Conservation (phyloP, 345 rosid species). For the Murraya paniculata region DNA sequence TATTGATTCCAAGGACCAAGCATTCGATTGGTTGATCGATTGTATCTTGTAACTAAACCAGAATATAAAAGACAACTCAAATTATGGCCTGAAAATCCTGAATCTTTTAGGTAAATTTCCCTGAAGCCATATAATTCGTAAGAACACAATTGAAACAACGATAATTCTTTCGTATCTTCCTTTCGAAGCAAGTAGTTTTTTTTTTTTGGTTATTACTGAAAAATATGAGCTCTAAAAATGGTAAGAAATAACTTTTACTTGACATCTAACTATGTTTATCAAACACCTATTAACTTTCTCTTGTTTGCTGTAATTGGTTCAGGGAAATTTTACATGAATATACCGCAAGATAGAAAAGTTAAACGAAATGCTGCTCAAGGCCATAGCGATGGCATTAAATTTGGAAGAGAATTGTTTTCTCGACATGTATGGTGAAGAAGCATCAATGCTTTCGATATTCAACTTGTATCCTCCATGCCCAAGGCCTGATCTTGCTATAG, state of each 20-base stretch:
- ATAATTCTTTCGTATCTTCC: too few relatives aligned
- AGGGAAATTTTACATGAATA: slow-evolving; percentile 46
- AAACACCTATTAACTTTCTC: too few relatives aligned
- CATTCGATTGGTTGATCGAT: slow-evolving; percentile 69
- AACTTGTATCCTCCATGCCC: slow-evolving; percentile 64
- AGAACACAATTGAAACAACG: too few relatives aligned
- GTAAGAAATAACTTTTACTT: too few relatives aligned
- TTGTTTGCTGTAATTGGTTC: neutral
- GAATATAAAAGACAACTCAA: slow-evolving; percentile 42
- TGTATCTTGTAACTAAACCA: slow-evolving; percentile 49
- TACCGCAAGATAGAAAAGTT: slow-evolving; percentile 24
- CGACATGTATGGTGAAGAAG: slow-evolving; percentile 42
- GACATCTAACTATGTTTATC: too few relatives aligned
- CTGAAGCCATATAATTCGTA: too few relatives aligned
- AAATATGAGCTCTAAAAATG: too few relatives aligned
- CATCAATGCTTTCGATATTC: slow-evolving; percentile 43
- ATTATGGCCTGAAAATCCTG: slow-evolving; percentile 62
- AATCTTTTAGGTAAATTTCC: slow-evolving; percentile 42
- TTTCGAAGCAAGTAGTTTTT: too few relatives aligned
- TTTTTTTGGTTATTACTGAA: too few relatives aligned
- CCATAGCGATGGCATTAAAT: slow-evolving; percentile 47
- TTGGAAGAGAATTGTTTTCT: slow-evolving; percentile 48
- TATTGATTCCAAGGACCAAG: slow-evolving; percentile 58
- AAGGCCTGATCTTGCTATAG: slow-evolving; percentile 50
- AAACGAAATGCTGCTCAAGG: slow-evolving; percentile 34